These are phyloP conservation scores for Emmonsiellopsis sp. DNA, from an alignment of 2,329 filamentous ascomycete genomes.

Conservation along the genomic window DNA sequence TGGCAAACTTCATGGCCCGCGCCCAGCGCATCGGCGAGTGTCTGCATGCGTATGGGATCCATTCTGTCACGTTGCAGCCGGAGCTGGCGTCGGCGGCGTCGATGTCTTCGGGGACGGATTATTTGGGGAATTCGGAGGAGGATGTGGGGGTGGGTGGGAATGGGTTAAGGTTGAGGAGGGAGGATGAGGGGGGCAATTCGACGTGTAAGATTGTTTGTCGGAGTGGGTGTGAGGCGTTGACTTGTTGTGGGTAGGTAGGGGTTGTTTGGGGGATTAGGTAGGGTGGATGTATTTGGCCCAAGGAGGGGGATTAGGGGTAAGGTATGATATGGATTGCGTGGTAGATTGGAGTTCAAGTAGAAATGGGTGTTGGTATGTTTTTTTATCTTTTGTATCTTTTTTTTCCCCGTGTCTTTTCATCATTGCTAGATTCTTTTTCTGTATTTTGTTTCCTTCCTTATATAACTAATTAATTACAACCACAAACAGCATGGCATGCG, in stretches of 20 bases:
- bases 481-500: too few relatives aligned
- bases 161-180: constrained; percentile 11
- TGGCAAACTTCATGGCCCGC: constrained; percentile 51
- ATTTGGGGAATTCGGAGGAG: neutral
- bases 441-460: too few relatives aligned
- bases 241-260: constrained; percentile 38
- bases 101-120: neutral
- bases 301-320: too few relatives aligned
- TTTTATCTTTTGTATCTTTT: too few relatives aligned
- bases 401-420: too few relatives aligned
- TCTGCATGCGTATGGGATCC: constrained; percentile 64
- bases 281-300: neutral
- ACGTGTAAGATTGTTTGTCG: constrained; percentile 47
- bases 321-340: too few relatives aligned
- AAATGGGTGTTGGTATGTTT: too few relatives aligned
- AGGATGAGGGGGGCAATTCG: constrained; percentile 18
- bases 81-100: constrained; percentile 35
- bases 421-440: too few relatives aligned
- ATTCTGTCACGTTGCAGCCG: constrained; percentile 63
- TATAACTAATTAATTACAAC: too few relatives aligned
- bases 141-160: neutral
- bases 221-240: constrained; percentile 42
- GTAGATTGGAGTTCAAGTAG: too few relatives aligned
- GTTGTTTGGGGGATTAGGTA: neutral
- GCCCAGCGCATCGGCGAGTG: constrained; percentile 58